Percentiles rank a stretch among this genome's conserved stretches.
These are phyloP conservation scores for Globisporangium nagaii DNA, from an alignment of 352 stramenopile genomes.

Conservation along the genomic window DNA sequence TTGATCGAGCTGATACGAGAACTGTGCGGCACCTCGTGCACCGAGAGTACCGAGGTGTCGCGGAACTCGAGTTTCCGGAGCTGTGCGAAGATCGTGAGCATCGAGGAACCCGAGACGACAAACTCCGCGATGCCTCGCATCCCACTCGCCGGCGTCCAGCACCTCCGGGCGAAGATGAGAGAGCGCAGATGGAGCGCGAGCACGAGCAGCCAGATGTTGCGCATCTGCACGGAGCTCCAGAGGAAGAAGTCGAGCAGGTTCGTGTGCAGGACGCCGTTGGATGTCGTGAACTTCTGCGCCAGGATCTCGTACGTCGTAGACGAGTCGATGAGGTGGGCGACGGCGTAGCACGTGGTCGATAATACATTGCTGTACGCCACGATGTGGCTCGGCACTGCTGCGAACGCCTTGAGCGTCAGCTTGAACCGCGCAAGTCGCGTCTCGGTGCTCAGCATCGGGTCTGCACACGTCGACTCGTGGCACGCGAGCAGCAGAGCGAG, in stretches of 20 bases:
- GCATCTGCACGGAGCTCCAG: background rate
- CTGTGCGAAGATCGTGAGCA: constrained; percentile 6
- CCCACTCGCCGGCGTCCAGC: constrained; percentile 7
- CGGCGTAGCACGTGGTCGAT: background rate
- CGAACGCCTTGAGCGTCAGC: background rate
- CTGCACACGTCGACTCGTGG: background rate
- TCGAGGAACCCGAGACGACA: constrained; percentile 11
- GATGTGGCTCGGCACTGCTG: background rate
- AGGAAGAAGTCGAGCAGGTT: background rate
- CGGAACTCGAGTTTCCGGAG: background rate
- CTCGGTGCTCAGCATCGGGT: background rate
- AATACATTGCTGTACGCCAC: background rate
- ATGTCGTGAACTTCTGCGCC: background rate
- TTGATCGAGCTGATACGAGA: background rate
- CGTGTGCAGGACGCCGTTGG: background rate
- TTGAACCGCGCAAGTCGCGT: background rate
- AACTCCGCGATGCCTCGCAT: constrained; percentile 16
- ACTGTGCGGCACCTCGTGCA: background rate
- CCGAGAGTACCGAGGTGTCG: background rate
- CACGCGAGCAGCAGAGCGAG: background rate
- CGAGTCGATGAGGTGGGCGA: background rate
- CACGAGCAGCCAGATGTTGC: constrained; percentile 11
- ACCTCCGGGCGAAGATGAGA: background rate
- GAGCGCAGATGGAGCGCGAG: constrained; percentile 8
- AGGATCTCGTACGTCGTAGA: background rate